These are phyloP conservation scores for Seiridium cupressi DNA, from an alignment of 2,329 filamentous ascomycete species.

Conservation along the genomic window DNA sequence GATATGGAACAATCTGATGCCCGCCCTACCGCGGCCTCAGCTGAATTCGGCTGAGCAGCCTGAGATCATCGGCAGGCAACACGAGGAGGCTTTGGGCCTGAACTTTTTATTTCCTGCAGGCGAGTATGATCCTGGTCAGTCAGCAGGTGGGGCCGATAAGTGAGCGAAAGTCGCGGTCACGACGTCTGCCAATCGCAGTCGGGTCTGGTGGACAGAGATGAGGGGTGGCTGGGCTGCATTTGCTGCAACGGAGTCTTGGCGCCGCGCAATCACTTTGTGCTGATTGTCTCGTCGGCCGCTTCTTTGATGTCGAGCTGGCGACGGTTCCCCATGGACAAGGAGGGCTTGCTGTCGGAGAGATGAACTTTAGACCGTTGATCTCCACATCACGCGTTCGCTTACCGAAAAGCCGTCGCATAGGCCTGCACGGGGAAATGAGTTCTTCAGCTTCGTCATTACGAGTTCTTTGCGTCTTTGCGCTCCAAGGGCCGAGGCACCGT, in stretches of 20 bases:
- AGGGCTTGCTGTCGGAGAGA: background rate
- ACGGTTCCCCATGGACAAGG: conserved; percentile 18
- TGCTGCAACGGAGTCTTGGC: conserved; percentile 26
- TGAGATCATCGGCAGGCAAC: background rate
- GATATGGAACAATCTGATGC: background rate
- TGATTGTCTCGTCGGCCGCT: background rate
- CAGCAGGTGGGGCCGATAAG: background rate
- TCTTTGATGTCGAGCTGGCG: conserved; percentile 4
- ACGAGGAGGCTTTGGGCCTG: background rate
- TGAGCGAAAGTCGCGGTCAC: background rate
- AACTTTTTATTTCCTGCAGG: background rate
- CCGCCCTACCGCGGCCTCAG: background rate
- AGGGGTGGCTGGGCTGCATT: conserved; percentile 8
- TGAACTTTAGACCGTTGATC: background rate
- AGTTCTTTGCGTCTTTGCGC: too few relatives aligned
- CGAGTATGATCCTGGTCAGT: background rate
- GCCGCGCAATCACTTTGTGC: conserved; percentile 26
- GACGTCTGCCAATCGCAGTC: background rate
- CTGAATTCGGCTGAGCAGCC: too few relatives aligned
- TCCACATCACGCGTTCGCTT: background rate
- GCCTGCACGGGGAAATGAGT: too few relatives aligned
- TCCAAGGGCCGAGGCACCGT: too few relatives aligned
- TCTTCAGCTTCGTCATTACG: too few relatives aligned
- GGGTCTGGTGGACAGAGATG: background rate
- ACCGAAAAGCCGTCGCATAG: background rate